phyloP scores from a whole-genome alignment of 768 basidiomycete genomes.

The Suillus occidentalis region DNA sequence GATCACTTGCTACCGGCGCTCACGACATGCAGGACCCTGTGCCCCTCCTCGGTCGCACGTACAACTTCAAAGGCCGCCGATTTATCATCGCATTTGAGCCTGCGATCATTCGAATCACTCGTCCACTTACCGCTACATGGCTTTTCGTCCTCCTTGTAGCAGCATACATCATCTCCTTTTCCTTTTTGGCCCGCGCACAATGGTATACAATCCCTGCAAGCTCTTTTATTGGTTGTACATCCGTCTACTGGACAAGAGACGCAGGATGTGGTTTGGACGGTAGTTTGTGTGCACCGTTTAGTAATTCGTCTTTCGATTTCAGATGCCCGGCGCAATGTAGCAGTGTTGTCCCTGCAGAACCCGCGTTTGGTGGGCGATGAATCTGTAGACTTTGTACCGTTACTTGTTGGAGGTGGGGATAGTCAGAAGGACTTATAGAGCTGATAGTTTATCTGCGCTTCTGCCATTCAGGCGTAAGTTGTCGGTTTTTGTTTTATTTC shows the following conservation, averaged over 20 bases:
- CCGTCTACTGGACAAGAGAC: conserved; percentile 68
- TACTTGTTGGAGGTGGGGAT: conserved; percentile 88
- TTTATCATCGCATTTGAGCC: conserved; percentile 56
- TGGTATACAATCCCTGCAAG: conserved; percentile 68
- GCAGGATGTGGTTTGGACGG: conserved; percentile 78
- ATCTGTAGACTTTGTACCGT: conserved; percentile 64
- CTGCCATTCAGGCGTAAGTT: conserved; percentile 77
- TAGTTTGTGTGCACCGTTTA: conserved; percentile 60
- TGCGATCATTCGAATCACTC: conserved; percentile 49
- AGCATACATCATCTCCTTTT: conserved; percentile 69
- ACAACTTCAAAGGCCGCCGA: conserved; percentile 36
- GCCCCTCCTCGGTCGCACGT: conserved; percentile 55
- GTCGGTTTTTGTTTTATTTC: conserved; percentile 3
- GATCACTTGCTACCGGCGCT: conserved; percentile 3
- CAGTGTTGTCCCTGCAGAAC: conserved; percentile 64
- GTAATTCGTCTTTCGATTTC: conserved; percentile 63
- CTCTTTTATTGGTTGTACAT: conserved; percentile 66
- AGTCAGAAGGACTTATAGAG: conserved; percentile 68
- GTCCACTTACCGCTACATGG: conserved; percentile 50
- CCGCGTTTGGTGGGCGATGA: conserved; percentile 70
- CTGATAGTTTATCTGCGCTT: conserved; percentile 81
- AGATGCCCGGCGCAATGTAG: conserved; percentile 78
- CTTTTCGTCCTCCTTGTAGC: conserved; percentile 53
- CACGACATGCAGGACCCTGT: conserved; percentile 43
- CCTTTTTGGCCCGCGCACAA: conserved; percentile 72